These are phyloP conservation scores for Rhododendron griersonianum DNA, from an alignment of 148 eudicot genomes.

Conservation along the genomic window DNA sequence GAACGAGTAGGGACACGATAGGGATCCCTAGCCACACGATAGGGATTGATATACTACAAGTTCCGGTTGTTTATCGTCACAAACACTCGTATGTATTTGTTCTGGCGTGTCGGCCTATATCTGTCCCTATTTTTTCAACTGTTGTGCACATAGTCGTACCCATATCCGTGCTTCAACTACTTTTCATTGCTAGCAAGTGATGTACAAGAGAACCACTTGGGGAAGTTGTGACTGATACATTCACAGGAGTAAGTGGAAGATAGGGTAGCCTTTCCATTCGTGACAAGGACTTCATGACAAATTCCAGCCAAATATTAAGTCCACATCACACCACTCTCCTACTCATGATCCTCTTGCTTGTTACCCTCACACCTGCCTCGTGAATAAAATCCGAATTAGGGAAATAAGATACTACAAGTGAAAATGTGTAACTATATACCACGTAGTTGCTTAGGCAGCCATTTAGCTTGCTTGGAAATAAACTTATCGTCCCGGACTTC, in stretches of 20 bases:
- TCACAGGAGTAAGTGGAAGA: neutral
- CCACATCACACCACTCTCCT: neutral
- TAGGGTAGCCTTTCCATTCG: neutral
- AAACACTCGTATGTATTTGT: neutral
- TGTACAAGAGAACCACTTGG: conserved; percentile 10
- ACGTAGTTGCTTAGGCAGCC: neutral
- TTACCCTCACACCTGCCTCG: neutral
- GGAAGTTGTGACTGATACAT: neutral
- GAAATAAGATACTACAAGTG: neutral
- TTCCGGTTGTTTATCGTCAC: no score
- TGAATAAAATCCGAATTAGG: neutral
- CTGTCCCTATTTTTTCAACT: neutral
- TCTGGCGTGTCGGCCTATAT: neutral
- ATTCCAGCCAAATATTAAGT: neutral
- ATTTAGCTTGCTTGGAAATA: neutral
- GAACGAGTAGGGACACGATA: neutral
- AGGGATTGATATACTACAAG: no score
- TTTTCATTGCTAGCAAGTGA: neutral
- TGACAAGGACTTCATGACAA: conserved; percentile 12
- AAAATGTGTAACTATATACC: neutral
- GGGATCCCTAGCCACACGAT: no score
- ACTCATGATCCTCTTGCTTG: conserved; percentile 3
- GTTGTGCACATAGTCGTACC: neutral
- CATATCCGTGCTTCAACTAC: neutral
- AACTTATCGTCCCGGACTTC: neutral